Evolutionary conservation across 495 filamentous ascomycete species (phyloP), one percentile per base, ranked within the genome.

Genomic region (Hyaloscypha hepaticicola): DNA sequence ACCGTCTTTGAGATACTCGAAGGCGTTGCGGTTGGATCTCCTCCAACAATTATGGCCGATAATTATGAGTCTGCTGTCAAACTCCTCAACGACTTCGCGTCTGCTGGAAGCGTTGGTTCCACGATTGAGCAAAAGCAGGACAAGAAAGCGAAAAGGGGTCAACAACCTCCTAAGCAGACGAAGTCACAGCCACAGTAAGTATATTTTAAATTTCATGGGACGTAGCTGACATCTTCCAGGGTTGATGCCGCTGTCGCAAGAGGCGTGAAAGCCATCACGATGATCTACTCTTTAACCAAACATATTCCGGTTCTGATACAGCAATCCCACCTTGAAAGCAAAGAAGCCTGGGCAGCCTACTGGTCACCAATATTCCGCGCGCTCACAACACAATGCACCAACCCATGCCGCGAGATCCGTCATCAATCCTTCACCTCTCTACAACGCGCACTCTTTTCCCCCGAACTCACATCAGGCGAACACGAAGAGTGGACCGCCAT

Each of bases 321-420:
- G 70, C 91, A 96, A 72, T 97, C 93, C 25, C 96, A 98, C 67
- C 85, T 98, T 0, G 96, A 98, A 70, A 86, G 85, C 64, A 88
- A 80, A 65, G 90, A 97, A 82, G 95, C 95, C 38, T 99, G 95
- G 95, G 90, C 91, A 31, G 91, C 96, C 16, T 99, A 99, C 74
- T 99, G 95, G 95, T 88, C 93, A 19, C 96, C 93, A 25, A 94
- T 98, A 33, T 94, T 99, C 78, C 85, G 89, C 65, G 88, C 91
- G 14, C 78, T 98, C 29, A 95, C 90, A 9, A 84, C 85, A 9
- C 95, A 99, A 77, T 97, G 92, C 77, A 88, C 90, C 66, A 99
- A 98, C 71, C 93, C 96, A 7, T 97, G 93, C 73, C 91, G 95
- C 50, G 93, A 96, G 73, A 92, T 99, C 55, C 87, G 95, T 2